phyloP scores from a whole-genome alignment of 441 rosid species.

The Isatis lusitanica region DNA sequence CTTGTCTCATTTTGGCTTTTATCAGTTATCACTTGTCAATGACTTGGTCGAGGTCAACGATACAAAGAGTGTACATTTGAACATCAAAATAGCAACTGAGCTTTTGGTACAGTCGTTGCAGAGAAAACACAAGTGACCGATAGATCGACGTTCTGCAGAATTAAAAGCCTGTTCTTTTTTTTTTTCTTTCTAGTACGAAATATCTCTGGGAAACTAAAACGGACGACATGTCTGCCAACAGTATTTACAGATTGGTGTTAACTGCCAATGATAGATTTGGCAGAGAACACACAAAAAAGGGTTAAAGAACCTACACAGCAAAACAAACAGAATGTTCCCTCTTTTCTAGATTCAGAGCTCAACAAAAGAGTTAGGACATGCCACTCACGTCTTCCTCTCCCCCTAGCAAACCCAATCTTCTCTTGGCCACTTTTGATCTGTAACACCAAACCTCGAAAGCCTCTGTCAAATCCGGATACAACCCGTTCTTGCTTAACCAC shows the following conservation, averaged over 20 bases:
- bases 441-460: conserved; percentile 93
- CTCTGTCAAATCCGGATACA: conserved; percentile 89
- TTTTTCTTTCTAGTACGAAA: neutral
- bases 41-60: no score
- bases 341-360: conserved; percentile 11
- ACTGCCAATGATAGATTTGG: neutral
- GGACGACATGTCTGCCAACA: neutral
- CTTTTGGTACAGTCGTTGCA: neutral
- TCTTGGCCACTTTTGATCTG: conserved; percentile 80
- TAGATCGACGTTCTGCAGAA: neutral
- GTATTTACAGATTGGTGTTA: conserved; percentile 26
- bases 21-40: no score
- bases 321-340: conserved; percentile 32
- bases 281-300: neutral
- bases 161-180: neutral
- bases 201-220: neutral
- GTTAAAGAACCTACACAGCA: conserved; percentile 8
- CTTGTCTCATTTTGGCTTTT: no score
- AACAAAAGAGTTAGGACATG: conserved; percentile 23
- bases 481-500: conserved; percentile 61
- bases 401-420: conserved; percentile 51
- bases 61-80: neutral
- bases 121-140: neutral
- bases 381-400: conserved; percentile 35
- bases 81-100: neutral